Evolutionary conservation across 1,284 basidiomycete species (phyloP), one percentile per base, ranked within the genome.

Genomic region (Heterobasidion occidentale): DNA sequence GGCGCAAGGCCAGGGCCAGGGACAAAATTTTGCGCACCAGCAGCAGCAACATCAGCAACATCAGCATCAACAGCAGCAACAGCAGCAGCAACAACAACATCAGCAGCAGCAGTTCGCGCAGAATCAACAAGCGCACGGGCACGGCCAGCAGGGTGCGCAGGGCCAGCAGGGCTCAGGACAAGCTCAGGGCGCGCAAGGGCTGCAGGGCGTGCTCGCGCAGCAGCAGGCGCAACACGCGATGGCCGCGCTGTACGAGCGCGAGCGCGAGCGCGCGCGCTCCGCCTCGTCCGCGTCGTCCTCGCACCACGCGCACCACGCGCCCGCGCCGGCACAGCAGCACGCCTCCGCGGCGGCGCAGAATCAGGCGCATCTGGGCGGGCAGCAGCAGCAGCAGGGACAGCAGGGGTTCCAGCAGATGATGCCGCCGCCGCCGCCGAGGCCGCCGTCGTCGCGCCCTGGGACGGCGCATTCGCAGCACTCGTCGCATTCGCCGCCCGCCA

Each of bases 401-500:
- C 42, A 17, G 42, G 12, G 42, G 42, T 45, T 12, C 14, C 17
- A 17, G 42, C 12, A 17, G 42, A 62, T 63, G 59, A 66, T 66
- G 64, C 64, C 63, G 51, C 64, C 63, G 7, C 57, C 61, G 19
- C 64, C 64, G 7, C 64, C 64, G 12, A 62, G 65, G 20, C 65
- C 64, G 2, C 64, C 65, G 17, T 65, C 64, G 46, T 67, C 71
- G 8, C 65, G 72, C 36, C 71, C 73, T 7, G 68, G 70, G 20
- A 72, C 73, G 0, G 64, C 71, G 9, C 62, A 70, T 45, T 66
- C 70, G 6, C 73, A 74, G 58, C 63, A 68, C 20, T 70, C 70
- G 11, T 68, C 56, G 51, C 58, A 56, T 12, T 58, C 15, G 47
- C 12, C 12, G 20, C 15, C 15, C 2, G 47, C 15, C 15, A 45